Base-by-base conservation (phyloP, 495 filamentous ascomycete genomes). In the Cladorrhinum samala region DNA sequence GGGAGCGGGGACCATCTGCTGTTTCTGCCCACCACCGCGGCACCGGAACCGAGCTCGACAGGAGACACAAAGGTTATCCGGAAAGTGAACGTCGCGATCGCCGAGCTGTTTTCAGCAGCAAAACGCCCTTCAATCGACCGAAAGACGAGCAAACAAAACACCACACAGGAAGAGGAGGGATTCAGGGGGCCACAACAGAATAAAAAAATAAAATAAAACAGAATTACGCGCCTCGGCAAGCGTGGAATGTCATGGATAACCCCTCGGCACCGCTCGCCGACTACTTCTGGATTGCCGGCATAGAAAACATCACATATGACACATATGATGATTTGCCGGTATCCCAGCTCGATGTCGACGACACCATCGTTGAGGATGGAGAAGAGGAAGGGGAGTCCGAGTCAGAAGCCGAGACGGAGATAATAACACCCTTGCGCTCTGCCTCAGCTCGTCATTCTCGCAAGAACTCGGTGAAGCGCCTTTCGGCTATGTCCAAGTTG, bases 241-340 rank as follows among this genome's bases (percentile, higher is more conserved):
- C 48, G 55, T 75, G 67, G 60, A 63, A 74, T 77, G 74, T 63
- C 68, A 81, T 81, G 78, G 78, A 78, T 49, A 69, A 64, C 66
- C 78, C 86, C 18, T 84, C 85, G 53, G 78, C 86, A 48, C 93
- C 93, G 56, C 83, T 98, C 55, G 93, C 93, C 66, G 93, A 98
- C 70, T 96, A 94, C 74, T 98, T 98, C 73, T 98, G 93, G 89
- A 96, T 98, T 57, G 89, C 88, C 58, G 93, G 93, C 68, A 83
- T 95, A 62, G 89, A 91, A 71, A 86, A 87, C 43, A 71, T 80
- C 55, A 76, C 79, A 40, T 84, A 83, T 66, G 72, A 77, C 55
- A 76, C 79, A 40, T 84, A 83, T 66, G 72, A 77, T 51, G 79
- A 84, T 56, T 69, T 20, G 23, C 49, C 43, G 27, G 36, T 33